Percentiles rank a stretch among this genome's conserved stretches.
These are phyloP conservation scores for Omphalotus olearius DNA, from an alignment of 1,284 basidiomycete genomes.

Conservation along the genomic window DNA sequence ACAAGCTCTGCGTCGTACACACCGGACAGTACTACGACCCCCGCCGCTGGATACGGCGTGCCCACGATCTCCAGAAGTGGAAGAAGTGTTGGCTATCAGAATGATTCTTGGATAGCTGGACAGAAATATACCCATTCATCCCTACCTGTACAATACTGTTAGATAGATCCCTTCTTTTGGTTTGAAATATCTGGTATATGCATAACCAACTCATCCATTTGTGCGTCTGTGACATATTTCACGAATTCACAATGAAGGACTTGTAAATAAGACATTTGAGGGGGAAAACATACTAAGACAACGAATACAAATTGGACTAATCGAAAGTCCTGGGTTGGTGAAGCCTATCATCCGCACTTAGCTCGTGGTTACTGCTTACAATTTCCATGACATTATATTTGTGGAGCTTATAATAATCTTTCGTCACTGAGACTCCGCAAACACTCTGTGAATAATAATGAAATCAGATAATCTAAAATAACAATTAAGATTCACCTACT, in stretches of 20 bases:
- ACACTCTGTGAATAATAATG: conserved; percentile 43
- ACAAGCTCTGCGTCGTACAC: background rate
- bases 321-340: too few species aligned
- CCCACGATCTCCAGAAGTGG: conserved; percentile 7
- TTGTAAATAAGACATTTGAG: background rate
- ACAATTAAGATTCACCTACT: conserved; percentile 33
- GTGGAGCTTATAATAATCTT: conserved; percentile 62
- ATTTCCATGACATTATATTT: conserved; percentile 78
- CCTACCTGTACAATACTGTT: conserved; percentile 10
- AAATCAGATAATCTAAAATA: background rate
- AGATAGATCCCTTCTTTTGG: background rate
- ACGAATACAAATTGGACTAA: background rate
- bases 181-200: too few species aligned
- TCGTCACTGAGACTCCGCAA: conserved; percentile 68
- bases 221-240: too few species aligned
- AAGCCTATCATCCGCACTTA: conserved; percentile 1
- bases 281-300: background rate
- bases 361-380: conserved; percentile 24
- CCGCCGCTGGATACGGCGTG: conserved; percentile 2
- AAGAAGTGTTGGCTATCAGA: background rate
- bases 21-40: background rate
- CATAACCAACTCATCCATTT: too few species aligned
- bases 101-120: conserved; percentile 7
- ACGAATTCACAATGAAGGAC: too few species aligned
- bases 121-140: conserved; percentile 10